Base-by-base conservation (phyloP, 2,329 filamentous ascomycete genomes). In the Neurospora sp. region DNA sequence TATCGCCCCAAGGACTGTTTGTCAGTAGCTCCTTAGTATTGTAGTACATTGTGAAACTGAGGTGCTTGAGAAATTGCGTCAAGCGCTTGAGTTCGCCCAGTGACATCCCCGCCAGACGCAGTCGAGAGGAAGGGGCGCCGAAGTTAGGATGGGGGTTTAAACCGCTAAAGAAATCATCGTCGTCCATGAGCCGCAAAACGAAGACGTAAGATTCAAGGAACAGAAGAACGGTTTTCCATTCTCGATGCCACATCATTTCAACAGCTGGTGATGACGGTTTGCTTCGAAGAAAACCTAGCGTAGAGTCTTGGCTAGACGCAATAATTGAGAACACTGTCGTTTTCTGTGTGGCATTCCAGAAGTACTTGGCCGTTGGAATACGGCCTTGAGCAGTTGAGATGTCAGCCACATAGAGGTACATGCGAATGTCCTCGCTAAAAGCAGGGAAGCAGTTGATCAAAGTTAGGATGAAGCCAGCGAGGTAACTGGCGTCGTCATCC, bases 191-290 rank as follows among this genome's bases (percentile, higher is more conserved):
- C 74, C 96, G 91, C 12, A 98, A 83, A 2, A 97, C 88, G 77
- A 98, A 98, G 2, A 91, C 93, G 78, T 97, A 99, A 0, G 99
- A 86, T 76, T 99, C 96, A 6, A 99, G 85, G 77, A 99, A 98
- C 0, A 99, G 85, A 0, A 98, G 83, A 57, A 97, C 88, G 1
- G 96, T 89, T 19, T 91, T 89, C 96, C 96, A 99, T 77, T 98
- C 93, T 74, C 89, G 86, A 80, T 80, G 83, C 79, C 77, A 84
- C 73, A 74, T 76, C 69, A 78, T 77, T 41, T 78, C 72, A 23
- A 74, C 38, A 65, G 69, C 65, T 38, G 72, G 39, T 4, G 72
- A 69, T 10, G 68, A 65, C 0, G 70, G 68, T 6, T 71, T 71
- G 38, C 75, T 72, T 6, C 75, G 73, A 0, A 80, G 71, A n/a